Base-by-base conservation (phyloP, 2,329 filamentous ascomycete species). In the Thielaviopsis euricoi region DNA sequence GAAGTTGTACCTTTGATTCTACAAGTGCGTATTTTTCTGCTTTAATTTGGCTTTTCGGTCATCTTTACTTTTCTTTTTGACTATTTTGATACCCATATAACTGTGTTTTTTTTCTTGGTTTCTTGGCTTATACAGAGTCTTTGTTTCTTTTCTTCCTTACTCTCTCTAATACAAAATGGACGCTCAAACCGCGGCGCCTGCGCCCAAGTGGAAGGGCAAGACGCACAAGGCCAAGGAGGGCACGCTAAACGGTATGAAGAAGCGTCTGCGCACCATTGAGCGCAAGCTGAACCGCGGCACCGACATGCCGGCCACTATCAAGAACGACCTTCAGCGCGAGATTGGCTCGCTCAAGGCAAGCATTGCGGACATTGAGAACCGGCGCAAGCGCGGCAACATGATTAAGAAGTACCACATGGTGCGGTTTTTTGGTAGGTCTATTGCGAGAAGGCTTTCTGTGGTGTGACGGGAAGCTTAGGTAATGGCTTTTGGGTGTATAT, bases 401-500 rank as follows among this genome's bases (percentile, higher is more conserved):
- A 89, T 90, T 62, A 75, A 75, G 55, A 86, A 83, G 68, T 93
- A 89, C 65, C 87, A 91, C 68, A 90, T 88, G 79, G 81, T 91
- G 55, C 76, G 87, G 26, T 93, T 93, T 67, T 91, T 91, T 69
- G 87, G 87, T 86, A 74, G 77, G 65, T 5, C 9, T 59, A 26
- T 43, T 50, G 9, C n/a, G 6, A 3, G 13, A 3, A n/a, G 17
- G 40, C 25, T 22, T 23, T 23, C 21, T 33, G 19, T 19, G 19
- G 19, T 22, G 6, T 1, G 9, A 37, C 21, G 25, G 15, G 48
- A 0, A 26, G 25, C 25, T 26, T 26, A 9, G 25, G 1, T 46
- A 13, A 19, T 29, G 40, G 9, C n/a, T n/a, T n/a, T n/a, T n/a
- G n/a, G n/a, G n/a, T n/a, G n/a, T n/a, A n/a, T n/a, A n/a, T n/a